Evolutionary conservation across 208 protist genomes (phyloP), one percentile per base, ranked within the genome.

Genomic region (Leishmania mexicana): DNA sequence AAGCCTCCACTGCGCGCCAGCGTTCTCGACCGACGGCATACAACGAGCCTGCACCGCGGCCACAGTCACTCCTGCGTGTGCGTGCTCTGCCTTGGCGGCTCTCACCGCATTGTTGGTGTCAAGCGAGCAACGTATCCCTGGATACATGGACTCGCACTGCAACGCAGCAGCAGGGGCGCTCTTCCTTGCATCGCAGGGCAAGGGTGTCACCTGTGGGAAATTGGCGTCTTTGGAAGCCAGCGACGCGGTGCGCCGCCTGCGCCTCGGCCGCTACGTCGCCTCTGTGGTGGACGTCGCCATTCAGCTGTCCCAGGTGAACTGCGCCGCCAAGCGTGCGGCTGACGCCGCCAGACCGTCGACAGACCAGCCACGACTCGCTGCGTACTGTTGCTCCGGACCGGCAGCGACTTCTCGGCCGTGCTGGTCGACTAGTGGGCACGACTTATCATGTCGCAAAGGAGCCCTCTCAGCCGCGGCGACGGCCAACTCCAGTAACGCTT

Each of bases 281-380:
- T 42, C 74, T 8, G 67, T 90, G 19, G 85, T 78, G 1, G 74
- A 86, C 65, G 70, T 81, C 17, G 76, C 79, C 28, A 87, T 94
- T 77, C 85, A 95, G 47, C 76, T 95, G 2, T 92, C 89, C 1
- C 87, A 91, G 73, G 80, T 89, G 19, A 90, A 89, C 78, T 78
- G 87, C 10, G 70, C 87, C 1, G 81, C 86, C 13, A 49, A 70
- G 28, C 85, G 87, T 4, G 83, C 83, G 53, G 45, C 45, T 45
- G 38, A 57, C 54, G 60, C 81, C 42, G 31, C 65, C 11, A 19
- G 19, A 6, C 24, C 60, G 24, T 21, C 40, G 8, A 24, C 28
- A 17, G 68, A 38, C 21, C 51, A 24, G 8, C 21, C 17, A 24
- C 31, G 31, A 19, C 21, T 35, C 38, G 57, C 57, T 19, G 31